Conservation (phyloP, 768 basidiomycete genomes). For the Austroboletus eburneus region DNA sequence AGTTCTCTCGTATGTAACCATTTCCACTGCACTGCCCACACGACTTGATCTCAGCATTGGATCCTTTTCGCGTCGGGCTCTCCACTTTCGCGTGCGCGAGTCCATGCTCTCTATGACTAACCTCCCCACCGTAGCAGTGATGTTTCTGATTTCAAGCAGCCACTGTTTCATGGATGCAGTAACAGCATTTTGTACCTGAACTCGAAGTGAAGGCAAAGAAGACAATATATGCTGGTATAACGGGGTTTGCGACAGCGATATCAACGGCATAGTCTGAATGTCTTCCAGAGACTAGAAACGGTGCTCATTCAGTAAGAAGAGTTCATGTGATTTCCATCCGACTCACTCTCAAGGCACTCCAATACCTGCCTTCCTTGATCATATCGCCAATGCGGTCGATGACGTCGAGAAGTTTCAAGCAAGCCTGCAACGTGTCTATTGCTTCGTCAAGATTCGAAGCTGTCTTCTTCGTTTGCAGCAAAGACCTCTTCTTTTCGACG, state of each 20-base stretch:
- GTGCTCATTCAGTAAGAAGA: conserved; percentile 29
- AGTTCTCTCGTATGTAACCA: conserved; percentile 88
- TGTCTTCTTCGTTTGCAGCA: conserved; percentile 89
- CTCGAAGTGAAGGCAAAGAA: conserved; percentile 84
- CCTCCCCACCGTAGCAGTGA: conserved; percentile 79
- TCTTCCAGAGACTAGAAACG: conserved; percentile 84
- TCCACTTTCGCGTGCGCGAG: conserved; percentile 75
- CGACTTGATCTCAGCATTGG: conserved; percentile 68
- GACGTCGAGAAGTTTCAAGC: conserved; percentile 87
- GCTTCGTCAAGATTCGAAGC: conserved; percentile 94
- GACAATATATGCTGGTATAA: conserved; percentile 90
- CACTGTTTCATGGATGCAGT: conserved; percentile 95
- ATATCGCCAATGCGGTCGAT: conserved; percentile 90
- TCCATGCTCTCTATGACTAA: conserved; percentile 92
- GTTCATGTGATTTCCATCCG: neutral
- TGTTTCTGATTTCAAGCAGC: conserved; percentile 91
- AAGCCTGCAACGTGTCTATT: conserved; percentile 92
- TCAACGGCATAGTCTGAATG: conserved; percentile 85
- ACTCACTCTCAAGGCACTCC: conserved; percentile 92
- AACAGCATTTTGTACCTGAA: conserved; percentile 89
- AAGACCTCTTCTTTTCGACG: conserved; percentile 88
- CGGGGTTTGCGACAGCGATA: conserved; percentile 86
- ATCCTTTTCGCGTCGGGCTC: conserved; percentile 78
- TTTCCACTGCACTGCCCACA: conserved; percentile 89
- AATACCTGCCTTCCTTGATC: conserved; percentile 91